Conservation (phyloP, 768 basidiomycete species). For the Leucosporidium creatinivorum region DNA sequence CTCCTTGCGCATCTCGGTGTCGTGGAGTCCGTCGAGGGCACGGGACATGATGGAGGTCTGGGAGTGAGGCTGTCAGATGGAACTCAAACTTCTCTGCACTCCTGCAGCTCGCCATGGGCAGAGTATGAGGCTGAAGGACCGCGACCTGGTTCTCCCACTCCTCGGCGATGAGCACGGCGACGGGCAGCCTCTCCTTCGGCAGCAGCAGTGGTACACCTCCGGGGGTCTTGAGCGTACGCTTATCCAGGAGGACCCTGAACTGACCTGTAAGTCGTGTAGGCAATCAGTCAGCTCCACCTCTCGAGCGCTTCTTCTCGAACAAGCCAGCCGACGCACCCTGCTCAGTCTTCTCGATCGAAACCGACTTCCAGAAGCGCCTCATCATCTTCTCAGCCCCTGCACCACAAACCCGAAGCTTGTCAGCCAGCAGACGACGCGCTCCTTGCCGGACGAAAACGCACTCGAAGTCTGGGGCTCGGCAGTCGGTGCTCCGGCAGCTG, state of each 20-base stretch:
- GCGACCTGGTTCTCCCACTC: constrained; percentile 95
- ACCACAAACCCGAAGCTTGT: not conserved
- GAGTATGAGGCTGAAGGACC: constrained; percentile 75
- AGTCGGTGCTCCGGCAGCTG: not conserved
- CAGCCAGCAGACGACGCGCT: constrained; percentile 1
- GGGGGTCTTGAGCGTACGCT: constrained; percentile 69
- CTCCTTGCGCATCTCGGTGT: constrained; percentile 53
- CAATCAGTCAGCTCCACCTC: not conserved
- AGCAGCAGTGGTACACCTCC: constrained; percentile 66
- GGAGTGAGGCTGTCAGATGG: constrained; percentile 23
- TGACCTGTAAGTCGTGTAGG: not conserved
- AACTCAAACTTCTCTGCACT: not conserved
- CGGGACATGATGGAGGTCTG: constrained; percentile 88
- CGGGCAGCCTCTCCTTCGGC: constrained; percentile 60
- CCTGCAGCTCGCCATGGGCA: constrained; percentile 65
- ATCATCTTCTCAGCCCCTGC: constrained; percentile 77
- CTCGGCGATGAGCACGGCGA: constrained; percentile 77
- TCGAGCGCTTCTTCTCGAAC: not conserved
- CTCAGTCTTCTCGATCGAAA: constrained; percentile 58
- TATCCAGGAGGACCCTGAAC: constrained; percentile 32
- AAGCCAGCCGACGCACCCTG: constrained; percentile 37
- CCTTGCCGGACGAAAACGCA: not conserved
- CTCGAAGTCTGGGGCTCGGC: constrained; percentile 6
- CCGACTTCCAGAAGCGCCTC: constrained; percentile 90
- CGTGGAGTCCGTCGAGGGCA: constrained; percentile 70